Evolutionary conservation across 2,329 filamentous ascomycete species (phyloP), one percentile per base, ranked within the genome.

Genomic region (Calonectria pseudoturangicola): DNA sequence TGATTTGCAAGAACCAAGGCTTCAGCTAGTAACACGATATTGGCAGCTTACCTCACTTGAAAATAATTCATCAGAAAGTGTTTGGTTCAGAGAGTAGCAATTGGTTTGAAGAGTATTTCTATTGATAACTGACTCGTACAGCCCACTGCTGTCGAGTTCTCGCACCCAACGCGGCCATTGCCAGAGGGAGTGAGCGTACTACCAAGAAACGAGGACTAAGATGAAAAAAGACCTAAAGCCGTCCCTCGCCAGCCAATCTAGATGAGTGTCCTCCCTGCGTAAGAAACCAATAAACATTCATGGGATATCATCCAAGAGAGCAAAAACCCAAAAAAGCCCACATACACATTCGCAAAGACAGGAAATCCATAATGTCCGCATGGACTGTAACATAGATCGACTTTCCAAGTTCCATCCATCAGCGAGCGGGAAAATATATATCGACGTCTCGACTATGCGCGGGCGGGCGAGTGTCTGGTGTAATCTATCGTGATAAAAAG

Each of bases 281-380:
- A 54, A 41, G 41, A 45, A 67, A 63, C 60, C 60, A 54, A 36
- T 15, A 67, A 71, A 67, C 63, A 63, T 71, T 60, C 64, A 45
- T 67, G 54, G 69, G 69, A 71, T 71, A 71, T 71, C 69, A 48
- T 71, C 36, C 69, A 51, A 47, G 48, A 33, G n/a, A 54, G 50
- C 41, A 30, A 64, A 54, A 63, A 27, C 33, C 30, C 33, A 12
- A 36, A 36, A 47, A 21, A 54, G 25, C 15, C 68, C 63, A 18
- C 56, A 54, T 39, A 54, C 47, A 60, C 43, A 36, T 36, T 39
- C 41, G 28, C 54, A 51, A 63, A 41, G 36, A 63, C 18, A 63
- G 48, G 21, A 63, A 71, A 71, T 54, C 54, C 69, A 47, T 56
- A 4, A 30, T 41, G 48, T 48, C 21, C n/a, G n/a, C 27, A 45